A percentile compares a stretch with the other conserved stretches of the same genome.
Conservation (phyloP, 768 basidiomycete genomes). For the Phylloporus sp. region DNA sequence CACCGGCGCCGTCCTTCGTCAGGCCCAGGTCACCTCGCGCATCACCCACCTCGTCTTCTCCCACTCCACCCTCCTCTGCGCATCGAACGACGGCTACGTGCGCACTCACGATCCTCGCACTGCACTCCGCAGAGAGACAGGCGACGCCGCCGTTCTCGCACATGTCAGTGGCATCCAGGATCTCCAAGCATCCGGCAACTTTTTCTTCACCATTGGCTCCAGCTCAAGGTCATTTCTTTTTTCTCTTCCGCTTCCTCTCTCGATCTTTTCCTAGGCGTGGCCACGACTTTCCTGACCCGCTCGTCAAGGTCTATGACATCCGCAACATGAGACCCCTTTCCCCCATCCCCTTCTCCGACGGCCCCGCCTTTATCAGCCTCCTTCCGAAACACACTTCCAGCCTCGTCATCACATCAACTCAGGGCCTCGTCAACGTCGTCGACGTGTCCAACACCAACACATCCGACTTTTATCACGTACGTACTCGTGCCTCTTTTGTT, state of each 20-base stretch:
- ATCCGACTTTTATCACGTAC: conserved; percentile 78
- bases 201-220: conserved; percentile 82
- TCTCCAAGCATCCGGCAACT: conserved; percentile 72
- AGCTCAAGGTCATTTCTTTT: conserved; percentile 59
- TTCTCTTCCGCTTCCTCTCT: neutral
- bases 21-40: conserved; percentile 50
- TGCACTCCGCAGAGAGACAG: conserved; percentile 42
- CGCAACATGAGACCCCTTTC: conserved; percentile 78
- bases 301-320: conserved; percentile 90
- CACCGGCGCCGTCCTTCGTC: conserved; percentile 61
- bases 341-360: conserved; percentile 81
- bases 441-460: conserved; percentile 69
- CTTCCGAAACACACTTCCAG: conserved; percentile 73
- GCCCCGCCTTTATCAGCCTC: conserved; percentile 79
- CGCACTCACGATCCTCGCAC: conserved; percentile 69
- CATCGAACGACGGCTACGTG: conserved; percentile 68
- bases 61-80: conserved; percentile 59
- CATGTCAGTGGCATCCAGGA: conserved; percentile 82
- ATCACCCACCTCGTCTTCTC: conserved; percentile 64
- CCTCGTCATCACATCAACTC: conserved; percentile 69
- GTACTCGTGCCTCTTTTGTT: neutral
- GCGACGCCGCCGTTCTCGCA: conserved; percentile 61
- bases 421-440: conserved; percentile 81
- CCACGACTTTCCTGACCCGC: conserved; percentile 81
- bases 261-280: conserved; percentile 56